Evolutionary conservation across 1,139 yeast genomes (phyloP), one percentile per base, ranked within the genome.

Genomic region (Zygoascus sp.): DNA sequence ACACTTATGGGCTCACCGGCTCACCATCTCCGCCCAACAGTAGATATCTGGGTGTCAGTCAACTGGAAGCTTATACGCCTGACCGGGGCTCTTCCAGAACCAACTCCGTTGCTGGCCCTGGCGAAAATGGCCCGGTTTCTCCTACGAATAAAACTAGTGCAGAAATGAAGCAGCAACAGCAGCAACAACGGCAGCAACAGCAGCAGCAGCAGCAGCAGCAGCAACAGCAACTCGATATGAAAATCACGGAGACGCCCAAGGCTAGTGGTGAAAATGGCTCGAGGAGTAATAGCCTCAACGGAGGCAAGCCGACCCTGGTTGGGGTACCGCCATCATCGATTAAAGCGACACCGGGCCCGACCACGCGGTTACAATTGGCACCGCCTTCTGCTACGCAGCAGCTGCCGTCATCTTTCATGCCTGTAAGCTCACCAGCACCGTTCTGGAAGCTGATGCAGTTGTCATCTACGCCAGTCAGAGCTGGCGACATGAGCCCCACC

Each of bases 31-130:
- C 45, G 9, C 58, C 78, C 68, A 32, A 63, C 62, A 21, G 82
- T 79, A 58, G 78, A 78, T 59, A 55, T 47, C 47, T 54, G 4
- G 46, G 55, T 8, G 58, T 44, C 42, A 50, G 54, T 23, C 86
- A 87, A 6, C 69, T 82, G 51, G 94, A 84, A 62, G 92, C 94
- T 1, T 84, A 82, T 57, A 85, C 95, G 0, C 94, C 95, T 1
- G 94, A 84, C 57, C 67, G 94, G 43, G 92, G 92, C 1, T 46
- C 50, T 25, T 40, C 40, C 5, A 44, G 49, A 32, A 40, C 43
- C 16, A 40, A 40, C 23, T 16, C 44, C 11, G 35, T 7, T 22
- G 37, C 39, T 20, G 39, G 39, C 13, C 34, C 7, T 15, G 39
- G 27, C 11, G 39, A 19, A n/a, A 15, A 13, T 4, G 34, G 34